These are phyloP conservation scores for Nicotiana sylvestris DNA, from an alignment of 257 asterid species.

Conservation along the genomic window DNA sequence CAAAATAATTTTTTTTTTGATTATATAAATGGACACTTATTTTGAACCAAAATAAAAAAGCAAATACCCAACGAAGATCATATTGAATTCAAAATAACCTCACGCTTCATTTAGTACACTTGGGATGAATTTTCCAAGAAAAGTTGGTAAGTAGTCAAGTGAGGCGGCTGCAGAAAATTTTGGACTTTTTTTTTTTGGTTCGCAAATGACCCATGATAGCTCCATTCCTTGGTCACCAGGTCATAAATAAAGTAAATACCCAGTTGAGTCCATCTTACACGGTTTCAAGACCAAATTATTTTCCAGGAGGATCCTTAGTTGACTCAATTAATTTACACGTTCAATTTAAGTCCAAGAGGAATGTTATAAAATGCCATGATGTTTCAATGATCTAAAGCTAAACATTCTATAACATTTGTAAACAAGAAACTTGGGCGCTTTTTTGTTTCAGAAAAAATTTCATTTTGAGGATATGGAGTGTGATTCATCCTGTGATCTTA, in stretches of 20 bases:
- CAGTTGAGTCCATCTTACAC: neutral
- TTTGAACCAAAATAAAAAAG: no score
- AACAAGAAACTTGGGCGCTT: neutral
- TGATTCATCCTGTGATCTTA: neutral
- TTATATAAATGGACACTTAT: no score
- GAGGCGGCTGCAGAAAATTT: neutral
- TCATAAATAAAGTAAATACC: neutral
- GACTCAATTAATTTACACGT: neutral
- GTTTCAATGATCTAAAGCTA: neutral
- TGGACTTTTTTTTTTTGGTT: neutral
- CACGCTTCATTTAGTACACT: no score
- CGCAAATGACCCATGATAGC: neutral
- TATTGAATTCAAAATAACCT: no score
- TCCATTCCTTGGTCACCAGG: conserved; percentile 16
- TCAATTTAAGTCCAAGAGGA: neutral
- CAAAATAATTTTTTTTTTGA: no score
- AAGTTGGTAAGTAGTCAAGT: no score
- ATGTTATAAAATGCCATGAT: neutral
- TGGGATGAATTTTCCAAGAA: no score
- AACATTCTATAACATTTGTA: neutral
- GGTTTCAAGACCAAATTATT: neutral
- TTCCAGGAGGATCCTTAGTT: neutral
- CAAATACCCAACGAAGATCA: no score
- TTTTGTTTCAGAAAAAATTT: neutral
- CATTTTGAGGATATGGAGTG: neutral